A percentile compares a stretch with the other conserved stretches of the same genome.
phyloP scores from a whole-genome alignment of 768 basidiomycete genomes.

The Macrolepiota dolichaula region DNA sequence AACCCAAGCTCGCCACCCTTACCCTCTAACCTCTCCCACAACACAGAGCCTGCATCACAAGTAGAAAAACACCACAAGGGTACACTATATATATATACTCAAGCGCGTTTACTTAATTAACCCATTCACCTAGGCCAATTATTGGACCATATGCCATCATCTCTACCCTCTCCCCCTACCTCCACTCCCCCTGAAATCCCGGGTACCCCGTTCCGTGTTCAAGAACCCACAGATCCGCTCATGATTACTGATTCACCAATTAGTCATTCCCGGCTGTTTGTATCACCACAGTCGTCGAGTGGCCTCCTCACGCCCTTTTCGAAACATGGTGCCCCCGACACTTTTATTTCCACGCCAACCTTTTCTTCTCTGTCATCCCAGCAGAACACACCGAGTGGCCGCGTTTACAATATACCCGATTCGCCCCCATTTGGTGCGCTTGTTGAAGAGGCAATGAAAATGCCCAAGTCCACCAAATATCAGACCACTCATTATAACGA shows the following conservation, averaged over 20 bases:
- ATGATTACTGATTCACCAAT: neutral
- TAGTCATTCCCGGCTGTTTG: neutral
- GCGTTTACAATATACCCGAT: conserved; percentile 6
- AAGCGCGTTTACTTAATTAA: neutral
- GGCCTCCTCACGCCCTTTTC: conserved; percentile 4
- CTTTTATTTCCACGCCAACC: conserved; percentile 12
- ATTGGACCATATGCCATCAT: conserved; percentile 2
- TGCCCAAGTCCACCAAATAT: neutral
- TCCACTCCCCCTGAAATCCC: conserved; percentile 3
- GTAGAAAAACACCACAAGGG: neutral
- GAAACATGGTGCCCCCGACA: neutral
- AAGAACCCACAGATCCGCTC: neutral
- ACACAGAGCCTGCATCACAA: conserved; percentile 1
- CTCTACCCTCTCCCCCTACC: conserved; percentile 15
- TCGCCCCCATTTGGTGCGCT: conserved; percentile 13
- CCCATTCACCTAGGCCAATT: neutral
- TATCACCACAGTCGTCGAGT: neutral
- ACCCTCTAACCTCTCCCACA: neutral
- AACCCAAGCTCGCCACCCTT: conserved; percentile 12
- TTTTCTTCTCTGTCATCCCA: conserved; percentile 27
- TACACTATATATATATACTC: neutral
- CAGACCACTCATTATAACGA: neutral
- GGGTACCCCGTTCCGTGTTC: neutral
- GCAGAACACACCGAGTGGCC: conserved; percentile 11
- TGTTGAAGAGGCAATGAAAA: conserved; percentile 13